Conservation (phyloP, 805 yeast species). For the Metschnikowia shivogae region DNA sequence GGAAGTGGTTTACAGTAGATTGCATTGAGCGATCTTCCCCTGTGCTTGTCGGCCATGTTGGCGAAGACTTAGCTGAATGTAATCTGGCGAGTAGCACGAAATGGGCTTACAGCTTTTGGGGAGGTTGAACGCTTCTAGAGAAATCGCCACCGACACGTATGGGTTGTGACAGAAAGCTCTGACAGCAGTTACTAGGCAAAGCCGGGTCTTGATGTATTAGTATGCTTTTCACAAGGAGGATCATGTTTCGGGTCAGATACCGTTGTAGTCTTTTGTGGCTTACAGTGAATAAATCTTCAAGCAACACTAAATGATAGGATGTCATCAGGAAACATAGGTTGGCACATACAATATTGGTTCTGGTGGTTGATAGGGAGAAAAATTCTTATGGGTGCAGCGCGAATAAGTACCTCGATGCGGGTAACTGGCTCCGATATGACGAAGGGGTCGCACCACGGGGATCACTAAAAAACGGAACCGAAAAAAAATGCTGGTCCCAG, state of each 20-base stretch:
- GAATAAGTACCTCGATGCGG: constrained; percentile 9
- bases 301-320: constrained; percentile 22
- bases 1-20: constrained; percentile 55
- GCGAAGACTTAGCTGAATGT: constrained; percentile 1
- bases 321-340: constrained; percentile 19
- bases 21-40: constrained; percentile 26
- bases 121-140: background rate
- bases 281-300: constrained; percentile 44
- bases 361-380: background rate
- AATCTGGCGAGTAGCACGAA: background rate
- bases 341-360: constrained; percentile 12
- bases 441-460: background rate
- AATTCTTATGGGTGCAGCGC: background rate
- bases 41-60: constrained; percentile 29
- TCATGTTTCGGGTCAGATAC: constrained; percentile 64
- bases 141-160: too few species aligned
- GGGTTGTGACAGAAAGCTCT: too few species aligned
- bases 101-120: background rate
- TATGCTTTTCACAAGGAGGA: background rate
- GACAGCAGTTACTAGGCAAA: too few species aligned
- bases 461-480: background rate
- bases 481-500: constrained; percentile 57
- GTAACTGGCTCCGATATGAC: constrained; percentile 8
- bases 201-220: constrained; percentile 2
- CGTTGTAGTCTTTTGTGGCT: constrained; percentile 91